These are phyloP conservation scores for Cenchrus fungigraminus DNA, from an alignment of 176 grass and related monocot genomes.

Conservation along the genomic window DNA sequence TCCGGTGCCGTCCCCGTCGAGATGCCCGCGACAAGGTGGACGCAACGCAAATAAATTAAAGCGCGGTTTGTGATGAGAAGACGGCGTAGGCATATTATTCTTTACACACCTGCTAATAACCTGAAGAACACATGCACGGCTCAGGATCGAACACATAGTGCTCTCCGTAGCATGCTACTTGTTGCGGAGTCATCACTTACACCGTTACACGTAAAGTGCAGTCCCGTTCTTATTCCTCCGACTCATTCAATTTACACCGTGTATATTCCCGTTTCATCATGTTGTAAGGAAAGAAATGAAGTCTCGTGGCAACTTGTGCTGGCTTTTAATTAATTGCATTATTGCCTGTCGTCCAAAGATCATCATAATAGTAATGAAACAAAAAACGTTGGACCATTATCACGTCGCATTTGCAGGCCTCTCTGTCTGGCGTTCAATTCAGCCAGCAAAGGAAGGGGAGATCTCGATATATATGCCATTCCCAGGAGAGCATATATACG, in stretches of 20 bases:
- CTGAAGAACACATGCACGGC: not conserved
- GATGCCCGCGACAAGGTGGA: not conserved
- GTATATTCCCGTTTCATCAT: not conserved
- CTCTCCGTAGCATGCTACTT: not conserved
- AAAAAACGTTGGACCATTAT: constrained; percentile 5
- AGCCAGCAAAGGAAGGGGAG: not conserved
- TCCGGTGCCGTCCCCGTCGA: not conserved
- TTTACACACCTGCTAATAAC: not conserved
- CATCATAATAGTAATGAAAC: not conserved
- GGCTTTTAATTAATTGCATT: not conserved
- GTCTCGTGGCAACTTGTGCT: not conserved
- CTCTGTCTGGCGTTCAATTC: not conserved
- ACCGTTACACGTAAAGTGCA: not conserved
- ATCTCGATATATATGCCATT: constrained; percentile 16
- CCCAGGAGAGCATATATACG: not conserved
- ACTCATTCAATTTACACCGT: too few species aligned
- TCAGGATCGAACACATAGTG: not conserved
- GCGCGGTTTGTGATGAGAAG: not conserved
- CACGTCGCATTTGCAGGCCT: not conserved
- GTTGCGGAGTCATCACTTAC: not conserved
- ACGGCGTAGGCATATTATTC: not conserved
- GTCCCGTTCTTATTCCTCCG: not conserved
- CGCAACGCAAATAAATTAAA: constrained; percentile 6
- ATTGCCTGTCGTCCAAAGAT: not conserved
- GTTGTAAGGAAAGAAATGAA: not conserved